A percentile compares a stretch with the other conserved stretches of the same genome.
phyloP scores from a whole-genome alignment of 768 basidiomycete genomes.

The Agaricus bisporus region DNA sequence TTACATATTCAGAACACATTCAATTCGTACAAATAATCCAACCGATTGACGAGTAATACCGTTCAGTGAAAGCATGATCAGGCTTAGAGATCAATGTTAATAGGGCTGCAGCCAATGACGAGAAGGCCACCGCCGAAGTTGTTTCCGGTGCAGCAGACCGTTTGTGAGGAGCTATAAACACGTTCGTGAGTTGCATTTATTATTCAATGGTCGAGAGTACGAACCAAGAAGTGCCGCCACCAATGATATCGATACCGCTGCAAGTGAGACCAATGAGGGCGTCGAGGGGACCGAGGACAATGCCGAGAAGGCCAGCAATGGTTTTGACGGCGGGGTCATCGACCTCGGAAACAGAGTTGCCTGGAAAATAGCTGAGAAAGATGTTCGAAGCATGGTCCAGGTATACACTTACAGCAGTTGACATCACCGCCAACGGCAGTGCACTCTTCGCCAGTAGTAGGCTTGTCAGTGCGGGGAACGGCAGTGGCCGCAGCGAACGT shows the following conservation, averaged over 20 bases:
- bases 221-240: slow-evolving; percentile 21
- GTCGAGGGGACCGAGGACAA: not conserved
- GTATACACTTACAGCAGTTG: slow-evolving; percentile 17
- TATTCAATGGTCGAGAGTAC: not conserved
- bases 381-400: not conserved
- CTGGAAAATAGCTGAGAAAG: slow-evolving; percentile 7
- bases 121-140: slow-evolving; percentile 21
- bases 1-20: no score
- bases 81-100: slow-evolving; percentile 15
- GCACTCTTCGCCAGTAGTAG: slow-evolving; percentile 3
- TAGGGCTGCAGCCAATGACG: slow-evolving; percentile 22
- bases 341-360: slow-evolving; percentile 10
- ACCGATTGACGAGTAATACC: no score
- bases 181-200: not conserved
- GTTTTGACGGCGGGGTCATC: slow-evolving; percentile 3
- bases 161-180: slow-evolving; percentile 15
- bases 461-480: slow-evolving; percentile 14
- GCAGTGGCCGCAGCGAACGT: slow-evolving; percentile 21
- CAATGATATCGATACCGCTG: slow-evolving; percentile 3
- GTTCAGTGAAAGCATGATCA: no score
- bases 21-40: no score
- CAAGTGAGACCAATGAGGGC: slow-evolving; percentile 7
- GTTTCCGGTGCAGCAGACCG: slow-evolving; percentile 25
- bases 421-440: slow-evolving; percentile 23
- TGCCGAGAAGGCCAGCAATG: slow-evolving; percentile 10